Evolutionary conservation across 495 filamentous ascomycete genomes (phyloP).

Genomic region (Poronia punctata): DNA sequence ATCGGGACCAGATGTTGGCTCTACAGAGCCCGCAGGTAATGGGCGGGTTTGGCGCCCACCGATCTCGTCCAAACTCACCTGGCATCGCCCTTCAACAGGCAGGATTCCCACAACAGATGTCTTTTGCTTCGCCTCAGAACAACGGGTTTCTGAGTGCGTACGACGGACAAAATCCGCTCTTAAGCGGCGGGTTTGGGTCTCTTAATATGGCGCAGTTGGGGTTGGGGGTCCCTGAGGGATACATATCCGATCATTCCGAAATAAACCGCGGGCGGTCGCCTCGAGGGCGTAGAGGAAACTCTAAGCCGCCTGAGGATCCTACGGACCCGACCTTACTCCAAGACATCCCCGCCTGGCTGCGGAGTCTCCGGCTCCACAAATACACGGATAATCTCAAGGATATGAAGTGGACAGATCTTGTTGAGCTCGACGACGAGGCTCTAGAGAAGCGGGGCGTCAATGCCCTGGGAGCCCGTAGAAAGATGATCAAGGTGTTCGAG

Average conservation of each 20-base stretch:
- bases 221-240: constrained; percentile 65
- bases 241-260: constrained; percentile 90
- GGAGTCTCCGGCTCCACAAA: constrained; percentile 92
- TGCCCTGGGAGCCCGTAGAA: constrained; percentile 87
- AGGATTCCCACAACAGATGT: constrained; percentile 54
- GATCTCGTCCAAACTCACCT: constrained; percentile 90
- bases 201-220: constrained; percentile 73
- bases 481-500: constrained; percentile 99
- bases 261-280: constrained; percentile 85
- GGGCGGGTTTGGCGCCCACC: constrained; percentile 61
- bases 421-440: constrained; percentile 88
- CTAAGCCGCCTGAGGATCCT: constrained; percentile 95
- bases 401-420: constrained; percentile 88
- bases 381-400: constrained; percentile 98
- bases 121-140: constrained; percentile 85
- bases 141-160: constrained; percentile 93
- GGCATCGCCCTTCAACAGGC: constrained; percentile 74
- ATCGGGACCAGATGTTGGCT: constrained; percentile 76
- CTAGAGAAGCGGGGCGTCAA: constrained; percentile 92
- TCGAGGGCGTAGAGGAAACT: constrained; percentile 85
- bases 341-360: constrained; percentile 93
- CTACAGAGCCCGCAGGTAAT: constrained; percentile 79
- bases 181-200: constrained; percentile 66
- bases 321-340: constrained; percentile 85
- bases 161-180: constrained; percentile 61